A percentile compares a stretch with the other conserved stretches of the same genome.
phyloP scores from a whole-genome alignment of 1,139 yeast species.

The Suhomyces chickasaworum region DNA sequence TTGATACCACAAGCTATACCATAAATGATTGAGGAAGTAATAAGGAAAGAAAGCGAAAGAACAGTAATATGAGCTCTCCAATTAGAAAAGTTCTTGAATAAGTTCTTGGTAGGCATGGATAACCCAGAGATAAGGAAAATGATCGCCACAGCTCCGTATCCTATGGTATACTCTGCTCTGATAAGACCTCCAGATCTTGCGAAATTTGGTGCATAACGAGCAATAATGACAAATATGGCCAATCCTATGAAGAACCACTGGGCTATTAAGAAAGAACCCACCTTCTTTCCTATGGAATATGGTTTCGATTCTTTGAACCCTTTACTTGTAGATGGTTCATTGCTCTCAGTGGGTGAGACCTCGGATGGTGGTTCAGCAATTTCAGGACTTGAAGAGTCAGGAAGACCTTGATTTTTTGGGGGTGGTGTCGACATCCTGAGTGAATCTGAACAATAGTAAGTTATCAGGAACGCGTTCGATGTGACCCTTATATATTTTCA shows the following conservation, averaged over 20 bases:
- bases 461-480: background rate
- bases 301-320: constrained; percentile 1
- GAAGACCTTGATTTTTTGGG: background rate
- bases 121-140: constrained; percentile 81
- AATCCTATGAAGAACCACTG: constrained; percentile 77
- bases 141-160: constrained; percentile 84
- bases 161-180: constrained; percentile 70
- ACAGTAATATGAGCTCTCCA: constrained; percentile 86
- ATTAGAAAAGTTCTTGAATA: constrained; percentile 60
- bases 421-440: background rate
- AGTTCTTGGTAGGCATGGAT: constrained; percentile 65
- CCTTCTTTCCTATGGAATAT: constrained; percentile 8
- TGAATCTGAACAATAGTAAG: background rate
- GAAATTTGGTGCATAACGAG: constrained; percentile 76
- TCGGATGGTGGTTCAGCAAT: background rate
- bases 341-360: background rate
- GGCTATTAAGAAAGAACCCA: constrained; percentile 31
- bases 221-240: constrained; percentile 72
- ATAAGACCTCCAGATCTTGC: constrained; percentile 84
- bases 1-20: constrained; percentile 73
- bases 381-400: background rate
- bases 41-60: constrained; percentile 64
- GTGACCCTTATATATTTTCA: background rate
- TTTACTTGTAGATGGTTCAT: background rate
- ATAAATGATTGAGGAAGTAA: constrained; percentile 73